phyloP scores from a whole-genome alignment of 108 stramenopile species.

The Discostella pseudostelligera region DNA sequence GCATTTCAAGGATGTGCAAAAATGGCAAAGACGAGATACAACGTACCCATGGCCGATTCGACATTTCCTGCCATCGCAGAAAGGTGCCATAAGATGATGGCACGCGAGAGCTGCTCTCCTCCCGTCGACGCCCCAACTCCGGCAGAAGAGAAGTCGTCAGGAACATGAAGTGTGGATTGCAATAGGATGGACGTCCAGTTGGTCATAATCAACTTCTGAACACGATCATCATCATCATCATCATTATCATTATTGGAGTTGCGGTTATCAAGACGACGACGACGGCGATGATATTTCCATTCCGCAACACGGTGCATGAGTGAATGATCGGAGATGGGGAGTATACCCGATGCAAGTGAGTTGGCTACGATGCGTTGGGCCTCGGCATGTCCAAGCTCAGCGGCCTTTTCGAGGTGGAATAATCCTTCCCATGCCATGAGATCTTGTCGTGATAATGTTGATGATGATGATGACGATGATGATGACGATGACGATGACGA shows the following conservation, averaged over 20 bases:
- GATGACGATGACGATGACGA: no score
- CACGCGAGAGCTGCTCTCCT: conserved; percentile 52
- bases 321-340: conserved; percentile 58
- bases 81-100: conserved; percentile 69
- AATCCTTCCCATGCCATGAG: conserved; percentile 36
- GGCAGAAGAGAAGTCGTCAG: conserved; percentile 48
- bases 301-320: conserved; percentile 38
- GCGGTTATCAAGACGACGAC: neutral
- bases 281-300: conserved; percentile 20
- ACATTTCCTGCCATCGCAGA: conserved; percentile 65
- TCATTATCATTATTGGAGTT: neutral
- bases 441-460: conserved; percentile 31
- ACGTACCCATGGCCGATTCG: conserved; percentile 64
- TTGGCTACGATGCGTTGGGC: conserved; percentile 78
- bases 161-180: conserved; percentile 43
- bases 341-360: conserved; percentile 69
- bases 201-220: conserved; percentile 16
- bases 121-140: conserved; percentile 1
- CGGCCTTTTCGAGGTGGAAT: conserved; percentile 63
- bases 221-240: neutral
- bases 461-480: neutral
- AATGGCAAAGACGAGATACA: conserved; percentile 43
- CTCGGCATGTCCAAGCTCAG: conserved; percentile 67
- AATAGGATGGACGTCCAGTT: conserved; percentile 36
- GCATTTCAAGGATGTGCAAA: no score